Percentiles rank a stretch among this genome's conserved stretches.
Evolutionary conservation across 805 yeast species (phyloP).

Genomic region (Zygoascus biomembranicola): DNA sequence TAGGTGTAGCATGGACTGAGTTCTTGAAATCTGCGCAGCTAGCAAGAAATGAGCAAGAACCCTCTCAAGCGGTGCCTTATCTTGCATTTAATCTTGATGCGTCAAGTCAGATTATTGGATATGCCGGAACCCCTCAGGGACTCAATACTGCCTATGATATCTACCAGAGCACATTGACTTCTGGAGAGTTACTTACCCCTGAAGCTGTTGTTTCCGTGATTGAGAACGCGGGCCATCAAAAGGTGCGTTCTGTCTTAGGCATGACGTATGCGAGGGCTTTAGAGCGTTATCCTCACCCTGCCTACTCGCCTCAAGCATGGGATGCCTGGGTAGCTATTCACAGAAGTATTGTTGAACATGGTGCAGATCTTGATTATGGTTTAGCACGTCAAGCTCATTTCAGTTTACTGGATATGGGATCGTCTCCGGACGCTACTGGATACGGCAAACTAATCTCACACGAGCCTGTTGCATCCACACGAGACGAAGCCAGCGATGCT

Average conservation of each 20-base stretch:
- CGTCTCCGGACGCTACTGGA: slow-evolving; percentile 28
- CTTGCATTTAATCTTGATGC: slow-evolving; percentile 7
- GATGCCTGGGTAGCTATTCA: slow-evolving; percentile 24
- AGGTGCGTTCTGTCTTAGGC: slow-evolving; percentile 2
- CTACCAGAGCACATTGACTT: slow-evolving; percentile 11
- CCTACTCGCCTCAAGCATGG: slow-evolving; percentile 13
- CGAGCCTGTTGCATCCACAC: slow-evolving; percentile 15
- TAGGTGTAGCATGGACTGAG: not conserved
- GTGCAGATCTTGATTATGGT: slow-evolving; percentile 18
- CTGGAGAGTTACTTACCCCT: slow-evolving; percentile 10
- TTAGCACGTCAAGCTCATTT: slow-evolving; percentile 22
- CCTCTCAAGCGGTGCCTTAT: not conserved
- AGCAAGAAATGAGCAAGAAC: not conserved
- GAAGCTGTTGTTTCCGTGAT: slow-evolving; percentile 16
- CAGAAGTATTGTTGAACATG: slow-evolving; percentile 20
- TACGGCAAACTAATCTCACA: slow-evolving; percentile 28
- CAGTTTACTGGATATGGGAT: slow-evolving; percentile 21
- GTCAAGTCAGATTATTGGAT: slow-evolving; percentile 14
- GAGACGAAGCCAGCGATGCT: slow-evolving; percentile 29
- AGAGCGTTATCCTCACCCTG: slow-evolving; percentile 16
- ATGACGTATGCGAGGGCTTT: slow-evolving; percentile 11
- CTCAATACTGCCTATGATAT: slow-evolving; percentile 9
- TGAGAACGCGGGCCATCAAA: slow-evolving; percentile 11
- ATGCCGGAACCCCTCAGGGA: slow-evolving; percentile 11
- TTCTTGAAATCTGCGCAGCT: not conserved